Evolutionary conservation across 2,329 filamentous ascomycete genomes (phyloP).

Genomic region (Botrytis fragariae): DNA sequence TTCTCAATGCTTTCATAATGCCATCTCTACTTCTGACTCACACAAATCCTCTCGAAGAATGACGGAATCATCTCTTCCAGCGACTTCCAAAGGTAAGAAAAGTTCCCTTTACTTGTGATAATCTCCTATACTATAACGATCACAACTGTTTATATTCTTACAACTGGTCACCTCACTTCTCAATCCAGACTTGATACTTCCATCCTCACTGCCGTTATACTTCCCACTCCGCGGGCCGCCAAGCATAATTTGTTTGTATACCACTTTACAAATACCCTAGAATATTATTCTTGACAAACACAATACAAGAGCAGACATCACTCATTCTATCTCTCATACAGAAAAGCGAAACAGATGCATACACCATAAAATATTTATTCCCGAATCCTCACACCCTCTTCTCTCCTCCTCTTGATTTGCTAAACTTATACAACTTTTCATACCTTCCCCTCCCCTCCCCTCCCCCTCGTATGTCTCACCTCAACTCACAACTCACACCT

Average conservation of each 20-base stretch:
- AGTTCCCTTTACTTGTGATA: fast-evolving
- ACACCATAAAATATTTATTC: background rate
- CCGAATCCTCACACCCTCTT: no score
- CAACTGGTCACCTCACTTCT: background rate
- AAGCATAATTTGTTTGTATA: background rate
- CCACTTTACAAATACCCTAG: no score
- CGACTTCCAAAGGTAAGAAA: no score
- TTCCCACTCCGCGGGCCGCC: background rate
- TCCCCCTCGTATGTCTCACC: no score
- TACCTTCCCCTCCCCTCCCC: no score
- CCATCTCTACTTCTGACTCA: background rate
- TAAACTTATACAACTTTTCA: no score
- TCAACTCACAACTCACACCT: no score
- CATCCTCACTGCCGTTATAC: background rate
- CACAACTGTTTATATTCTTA: background rate
- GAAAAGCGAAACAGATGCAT: background rate
- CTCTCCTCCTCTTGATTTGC: background rate
- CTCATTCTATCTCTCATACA: background rate
- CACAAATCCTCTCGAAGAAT: background rate
- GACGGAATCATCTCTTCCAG: background rate
- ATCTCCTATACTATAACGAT: background rate
- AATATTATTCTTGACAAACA: background rate
- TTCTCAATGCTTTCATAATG: background rate
- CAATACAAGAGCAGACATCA: background rate
- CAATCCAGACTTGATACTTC: background rate